These are phyloP conservation scores for Penicillium sp. DNA, from an alignment of 2,329 filamentous ascomycete species.

Conservation along the genomic window DNA sequence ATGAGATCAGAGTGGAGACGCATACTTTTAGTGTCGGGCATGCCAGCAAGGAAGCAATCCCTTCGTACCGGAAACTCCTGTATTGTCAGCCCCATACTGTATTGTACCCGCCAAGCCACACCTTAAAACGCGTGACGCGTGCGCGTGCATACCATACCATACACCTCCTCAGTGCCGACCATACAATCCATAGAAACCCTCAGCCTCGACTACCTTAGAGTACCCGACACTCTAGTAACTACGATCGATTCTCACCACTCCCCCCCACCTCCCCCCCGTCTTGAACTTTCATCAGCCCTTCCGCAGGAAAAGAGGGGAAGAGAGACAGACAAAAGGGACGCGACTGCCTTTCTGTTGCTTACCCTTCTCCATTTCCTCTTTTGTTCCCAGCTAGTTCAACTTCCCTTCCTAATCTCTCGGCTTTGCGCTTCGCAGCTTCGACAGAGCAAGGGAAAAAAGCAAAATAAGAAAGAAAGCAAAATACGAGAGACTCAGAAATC, in stretches of 20 bases:
- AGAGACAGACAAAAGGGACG: slow-evolving; percentile 17
- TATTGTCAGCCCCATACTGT: slow-evolving; percentile 27
- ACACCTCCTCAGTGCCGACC: slow-evolving; percentile 18
- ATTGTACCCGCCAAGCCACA: neutral
- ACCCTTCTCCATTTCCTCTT: neutral
- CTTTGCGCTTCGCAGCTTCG: neutral
- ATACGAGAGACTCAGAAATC: too few species aligned
- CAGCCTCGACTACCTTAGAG: too few species aligned
- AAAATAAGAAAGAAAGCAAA: too few species aligned
- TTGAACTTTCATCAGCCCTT: neutral
- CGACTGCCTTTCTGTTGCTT: slow-evolving; percentile 1
- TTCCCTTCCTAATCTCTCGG: neutral
- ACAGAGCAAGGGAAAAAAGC: too few species aligned
- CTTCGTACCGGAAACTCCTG: slow-evolving; percentile 10
- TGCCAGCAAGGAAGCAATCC: slow-evolving; percentile 11
- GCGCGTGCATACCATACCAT: slow-evolving; percentile 34
- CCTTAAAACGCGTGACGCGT: slow-evolving; percentile 34
- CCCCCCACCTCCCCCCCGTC: neutral
- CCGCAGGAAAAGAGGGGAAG: neutral
- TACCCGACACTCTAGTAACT: neutral
- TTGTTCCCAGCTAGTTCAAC: neutral
- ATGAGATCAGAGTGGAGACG: slow-evolving; percentile 6
- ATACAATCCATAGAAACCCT: too few species aligned
- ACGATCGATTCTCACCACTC: slow-evolving; percentile 8
- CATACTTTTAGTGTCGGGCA: neutral